A percentile compares a stretch with the other conserved stretches of the same genome.
Conservation (phyloP, 1,284 basidiomycete genomes). For the Tremellales sp. region DNA sequence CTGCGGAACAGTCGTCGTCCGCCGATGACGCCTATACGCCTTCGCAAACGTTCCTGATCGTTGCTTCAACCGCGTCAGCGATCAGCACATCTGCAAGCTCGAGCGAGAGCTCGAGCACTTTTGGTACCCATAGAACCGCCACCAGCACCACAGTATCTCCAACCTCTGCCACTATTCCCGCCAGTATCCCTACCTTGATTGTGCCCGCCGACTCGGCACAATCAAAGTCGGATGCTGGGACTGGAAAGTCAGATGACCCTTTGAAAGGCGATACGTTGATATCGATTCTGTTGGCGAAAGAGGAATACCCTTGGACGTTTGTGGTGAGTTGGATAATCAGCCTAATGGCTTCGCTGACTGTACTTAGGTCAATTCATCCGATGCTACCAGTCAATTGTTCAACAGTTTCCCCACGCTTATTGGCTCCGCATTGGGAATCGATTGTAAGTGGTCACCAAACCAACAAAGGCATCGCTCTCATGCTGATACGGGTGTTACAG, state of each 20-base stretch:
- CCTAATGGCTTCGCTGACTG: too few relatives aligned
- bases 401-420: conserved; percentile 45
- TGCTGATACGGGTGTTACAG: conserved; percentile 17
- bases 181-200: conserved; percentile 44
- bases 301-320: conserved; percentile 46
- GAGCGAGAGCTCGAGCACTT: conserved; percentile 2
- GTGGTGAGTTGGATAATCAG: too few relatives aligned
- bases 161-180: conserved; percentile 33
- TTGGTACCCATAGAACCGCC: conserved; percentile 2
- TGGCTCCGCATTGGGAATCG: conserved; percentile 37
- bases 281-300: conserved; percentile 39
- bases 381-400: conserved; percentile 46
- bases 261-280: conserved; percentile 38
- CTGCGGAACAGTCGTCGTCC: conserved; percentile 4
- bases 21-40: conserved; percentile 65
- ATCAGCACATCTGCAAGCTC: too few relatives aligned
- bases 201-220: conserved; percentile 42
- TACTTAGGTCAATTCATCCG: too few relatives aligned
- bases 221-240: conserved; percentile 26
- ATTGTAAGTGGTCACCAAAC: conserved; percentile 12
- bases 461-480: background rate
- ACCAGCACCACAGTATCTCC: conserved; percentile 1
- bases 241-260: conserved; percentile 29
- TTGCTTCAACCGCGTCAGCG: conserved; percentile 24
- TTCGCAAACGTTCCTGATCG: conserved; percentile 49